These are phyloP conservation scores for Fusarium sp. DNA, from an alignment of 2,329 filamentous ascomycete species.

Conservation along the genomic window DNA sequence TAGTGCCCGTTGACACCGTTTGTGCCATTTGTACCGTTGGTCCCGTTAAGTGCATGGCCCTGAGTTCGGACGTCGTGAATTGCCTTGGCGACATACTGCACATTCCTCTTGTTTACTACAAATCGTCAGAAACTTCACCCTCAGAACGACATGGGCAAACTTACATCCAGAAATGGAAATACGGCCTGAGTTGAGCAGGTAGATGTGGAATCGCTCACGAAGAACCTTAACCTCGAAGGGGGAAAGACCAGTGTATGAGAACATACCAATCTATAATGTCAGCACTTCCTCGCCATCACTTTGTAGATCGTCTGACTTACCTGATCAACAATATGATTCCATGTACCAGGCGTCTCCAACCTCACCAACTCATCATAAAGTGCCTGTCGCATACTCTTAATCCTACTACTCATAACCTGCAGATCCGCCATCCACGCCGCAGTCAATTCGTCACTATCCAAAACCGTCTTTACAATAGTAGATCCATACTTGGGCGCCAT, in stretches of 20 bases:
- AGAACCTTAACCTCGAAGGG: slow-evolving; percentile 77
- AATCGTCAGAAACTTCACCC: slow-evolving; percentile 63
- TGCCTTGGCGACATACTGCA: slow-evolving; percentile 91
- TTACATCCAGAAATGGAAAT: slow-evolving; percentile 34
- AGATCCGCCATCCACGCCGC: slow-evolving; percentile 92
- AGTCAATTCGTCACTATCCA: slow-evolving; percentile 84
- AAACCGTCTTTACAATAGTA: slow-evolving; percentile 81
- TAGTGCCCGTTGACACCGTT: slow-evolving; percentile 16
- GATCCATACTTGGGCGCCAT: slow-evolving; percentile 96
- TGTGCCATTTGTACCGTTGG: slow-evolving; percentile 10
- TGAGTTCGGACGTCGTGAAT: slow-evolving; percentile 73
- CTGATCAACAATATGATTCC: slow-evolving; percentile 93
- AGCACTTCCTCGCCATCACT: background rate
- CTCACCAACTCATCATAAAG: slow-evolving; percentile 84
- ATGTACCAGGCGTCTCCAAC: slow-evolving; percentile 84
- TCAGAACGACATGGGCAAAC: slow-evolving; percentile 54
- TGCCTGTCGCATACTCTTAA: slow-evolving; percentile 86
- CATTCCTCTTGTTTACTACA: slow-evolving; percentile 60
- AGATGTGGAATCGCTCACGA: slow-evolving; percentile 75
- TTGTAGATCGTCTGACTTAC: background rate
- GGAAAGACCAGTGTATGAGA: slow-evolving; percentile 85
- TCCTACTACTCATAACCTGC: slow-evolving; percentile 90
- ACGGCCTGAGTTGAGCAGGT: slow-evolving; percentile 61
- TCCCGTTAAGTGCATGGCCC: background rate
- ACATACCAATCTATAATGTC: slow-evolving; percentile 87